phyloP scores from a whole-genome alignment of 495 filamentous ascomycete species.

The Penicillium bovifimosum region DNA sequence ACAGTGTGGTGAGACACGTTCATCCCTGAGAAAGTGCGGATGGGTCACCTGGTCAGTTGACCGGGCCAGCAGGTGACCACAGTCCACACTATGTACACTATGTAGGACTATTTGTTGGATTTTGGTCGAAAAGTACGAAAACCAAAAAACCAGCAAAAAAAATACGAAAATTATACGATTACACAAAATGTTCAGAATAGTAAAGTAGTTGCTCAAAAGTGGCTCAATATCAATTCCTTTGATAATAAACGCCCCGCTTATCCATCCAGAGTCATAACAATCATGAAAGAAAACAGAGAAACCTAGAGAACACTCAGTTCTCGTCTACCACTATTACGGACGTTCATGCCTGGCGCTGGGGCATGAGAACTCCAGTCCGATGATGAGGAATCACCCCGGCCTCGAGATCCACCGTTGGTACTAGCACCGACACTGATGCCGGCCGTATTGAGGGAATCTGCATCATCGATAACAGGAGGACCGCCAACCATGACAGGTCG shows the following conservation, averaged over 20 bases:
- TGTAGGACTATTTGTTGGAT: not conserved
- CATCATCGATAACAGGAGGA: slow-evolving; percentile 19
- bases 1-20: not conserved
- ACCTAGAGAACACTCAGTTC: slow-evolving; percentile 33
- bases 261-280: slow-evolving; percentile 1
- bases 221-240: not conserved
- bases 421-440: slow-evolving; percentile 25
- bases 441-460: slow-evolving; percentile 24
- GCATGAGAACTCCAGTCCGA: slow-evolving; percentile 22
- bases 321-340: slow-evolving; percentile 23
- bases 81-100: too few relatives aligned
- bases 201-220: not conserved
- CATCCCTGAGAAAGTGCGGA: not conserved
- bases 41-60: not conserved
- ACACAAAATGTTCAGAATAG: not conserved
- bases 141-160: not conserved
- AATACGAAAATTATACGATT: not conserved
- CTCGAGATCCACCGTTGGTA: slow-evolving; percentile 19
- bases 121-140: not conserved
- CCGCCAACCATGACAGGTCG: slow-evolving; percentile 34
- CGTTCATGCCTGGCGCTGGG: slow-evolving; percentile 17
- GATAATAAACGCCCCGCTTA: slow-evolving; percentile 3
- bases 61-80: not conserved
- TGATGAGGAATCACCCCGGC: slow-evolving; percentile 23
- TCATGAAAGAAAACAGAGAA: slow-evolving; percentile 10